Evolutionary conservation across 352 stramenopile species (phyloP).

Genomic region (Pythium scleroteichum): DNA sequence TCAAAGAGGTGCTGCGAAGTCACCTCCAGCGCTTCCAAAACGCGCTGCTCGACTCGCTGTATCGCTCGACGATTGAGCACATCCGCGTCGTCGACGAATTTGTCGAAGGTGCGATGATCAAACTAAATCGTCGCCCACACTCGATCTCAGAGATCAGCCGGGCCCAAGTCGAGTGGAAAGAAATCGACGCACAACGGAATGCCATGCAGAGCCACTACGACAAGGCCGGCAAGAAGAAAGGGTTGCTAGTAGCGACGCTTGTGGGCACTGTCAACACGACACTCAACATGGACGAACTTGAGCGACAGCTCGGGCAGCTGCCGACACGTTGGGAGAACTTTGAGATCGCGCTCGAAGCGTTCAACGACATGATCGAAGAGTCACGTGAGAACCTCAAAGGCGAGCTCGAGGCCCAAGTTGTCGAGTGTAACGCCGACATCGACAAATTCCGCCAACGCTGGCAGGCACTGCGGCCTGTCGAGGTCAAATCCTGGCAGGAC

Average conservation of each 20-base stretch:
- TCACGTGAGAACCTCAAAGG: constrained; percentile 91
- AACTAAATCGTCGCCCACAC: constrained; percentile 84
- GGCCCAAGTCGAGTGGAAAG: constrained; percentile 91
- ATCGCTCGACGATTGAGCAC: constrained; percentile 76
- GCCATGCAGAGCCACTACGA: constrained; percentile 58
- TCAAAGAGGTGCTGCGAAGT: constrained; percentile 89
- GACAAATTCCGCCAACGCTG: constrained; percentile 92
- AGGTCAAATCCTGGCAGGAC: constrained; percentile 80
- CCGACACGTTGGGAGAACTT: constrained; percentile 93
- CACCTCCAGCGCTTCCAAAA: constrained; percentile 87
- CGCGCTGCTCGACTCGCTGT: constrained; percentile 79
- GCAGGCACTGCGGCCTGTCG: constrained; percentile 82
- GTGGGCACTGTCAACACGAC: neutral
- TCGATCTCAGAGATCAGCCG: constrained; percentile 92
- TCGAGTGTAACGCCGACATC: constrained; percentile 88
- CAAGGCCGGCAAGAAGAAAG: constrained; percentile 86
- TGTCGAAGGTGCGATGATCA: constrained; percentile 87
- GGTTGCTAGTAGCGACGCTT: constrained; percentile 63
- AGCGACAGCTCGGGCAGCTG: constrained; percentile 69
- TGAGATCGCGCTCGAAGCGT: constrained; percentile 92
- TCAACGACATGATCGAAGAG: constrained; percentile 95
- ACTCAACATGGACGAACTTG: constrained; percentile 62
- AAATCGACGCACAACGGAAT: constrained; percentile 70
- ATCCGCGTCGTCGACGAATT: constrained; percentile 89
- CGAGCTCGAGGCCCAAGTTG: constrained; percentile 86